Evolutionary conservation across 352 stramenopile species (phyloP).

Genomic region (Phytophthora syringae): DNA sequence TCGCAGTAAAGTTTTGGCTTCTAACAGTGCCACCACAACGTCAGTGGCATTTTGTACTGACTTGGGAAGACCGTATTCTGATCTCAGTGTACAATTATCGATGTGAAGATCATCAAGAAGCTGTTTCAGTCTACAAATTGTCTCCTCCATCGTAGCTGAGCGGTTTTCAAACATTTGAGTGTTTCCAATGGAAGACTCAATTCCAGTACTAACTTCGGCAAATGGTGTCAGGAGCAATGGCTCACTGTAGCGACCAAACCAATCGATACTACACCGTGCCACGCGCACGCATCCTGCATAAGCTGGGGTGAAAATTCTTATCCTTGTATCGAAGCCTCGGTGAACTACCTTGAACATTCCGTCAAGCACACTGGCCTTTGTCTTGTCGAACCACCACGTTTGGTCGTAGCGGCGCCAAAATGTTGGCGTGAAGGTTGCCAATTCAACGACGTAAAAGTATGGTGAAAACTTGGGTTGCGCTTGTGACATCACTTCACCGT

Average conservation of each 20-base stretch:
- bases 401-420: constrained; percentile 82
- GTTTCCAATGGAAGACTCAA: not conserved
- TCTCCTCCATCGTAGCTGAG: constrained; percentile 20
- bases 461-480: constrained; percentile 23
- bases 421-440: constrained; percentile 66
- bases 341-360: constrained; percentile 73
- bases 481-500: not conserved
- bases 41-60: constrained; percentile 6
- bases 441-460: constrained; percentile 72
- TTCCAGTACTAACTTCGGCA: not conserved
- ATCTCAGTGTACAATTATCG: not conserved
- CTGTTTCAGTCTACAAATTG: constrained; percentile 21
- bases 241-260: constrained; percentile 51
- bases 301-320: constrained; percentile 47
- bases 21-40: constrained; percentile 32
- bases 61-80: constrained; percentile 24
- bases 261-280: constrained; percentile 62
- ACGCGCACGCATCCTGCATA: constrained; percentile 71
- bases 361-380: constrained; percentile 61
- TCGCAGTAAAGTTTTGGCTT: constrained; percentile 28
- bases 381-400: constrained; percentile 87
- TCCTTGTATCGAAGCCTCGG: constrained; percentile 46
- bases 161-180: not conserved
- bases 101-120: constrained; percentile 26
- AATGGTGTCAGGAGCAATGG: constrained; percentile 60